These are phyloP conservation scores for Castanea mollissima DNA, from an alignment of 306 rosid species.

Conservation along the genomic window DNA sequence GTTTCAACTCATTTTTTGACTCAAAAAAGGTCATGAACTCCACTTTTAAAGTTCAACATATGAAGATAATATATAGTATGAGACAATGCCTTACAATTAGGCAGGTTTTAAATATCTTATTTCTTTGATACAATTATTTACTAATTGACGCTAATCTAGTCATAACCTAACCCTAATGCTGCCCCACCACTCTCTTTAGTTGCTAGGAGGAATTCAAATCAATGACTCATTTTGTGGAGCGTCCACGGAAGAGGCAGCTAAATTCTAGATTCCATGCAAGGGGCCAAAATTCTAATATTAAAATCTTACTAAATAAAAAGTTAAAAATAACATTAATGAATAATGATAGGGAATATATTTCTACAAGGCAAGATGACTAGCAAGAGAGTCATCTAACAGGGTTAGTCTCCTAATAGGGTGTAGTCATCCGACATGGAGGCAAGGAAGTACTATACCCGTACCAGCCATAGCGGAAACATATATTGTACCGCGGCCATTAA, in stretches of 20 bases:
- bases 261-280: no score
- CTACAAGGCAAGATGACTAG: no score
- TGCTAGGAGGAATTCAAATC: neutral
- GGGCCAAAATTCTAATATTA: no score
- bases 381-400: no score
- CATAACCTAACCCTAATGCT: conserved; percentile 1
- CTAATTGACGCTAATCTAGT: neutral
- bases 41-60: neutral
- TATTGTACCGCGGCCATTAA: no score
- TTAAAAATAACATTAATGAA: no score
- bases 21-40: neutral
- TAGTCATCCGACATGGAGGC: no score
- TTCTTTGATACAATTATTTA: neutral
- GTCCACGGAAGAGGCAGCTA: neutral
- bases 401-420: no score
- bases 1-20: conserved; percentile 5
- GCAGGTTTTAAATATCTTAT: neutral
- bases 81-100: neutral
- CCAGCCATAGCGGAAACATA: accelerated
- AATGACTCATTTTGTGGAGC: neutral
- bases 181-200: neutral
- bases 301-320: no score
- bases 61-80: neutral
- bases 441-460: no score
- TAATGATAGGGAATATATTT: no score